Percentiles rank a stretch among this genome's conserved stretches.
Evolutionary conservation across 768 basidiomycete species (phyloP).

Genomic region (Tephrocybe sp.): DNA sequence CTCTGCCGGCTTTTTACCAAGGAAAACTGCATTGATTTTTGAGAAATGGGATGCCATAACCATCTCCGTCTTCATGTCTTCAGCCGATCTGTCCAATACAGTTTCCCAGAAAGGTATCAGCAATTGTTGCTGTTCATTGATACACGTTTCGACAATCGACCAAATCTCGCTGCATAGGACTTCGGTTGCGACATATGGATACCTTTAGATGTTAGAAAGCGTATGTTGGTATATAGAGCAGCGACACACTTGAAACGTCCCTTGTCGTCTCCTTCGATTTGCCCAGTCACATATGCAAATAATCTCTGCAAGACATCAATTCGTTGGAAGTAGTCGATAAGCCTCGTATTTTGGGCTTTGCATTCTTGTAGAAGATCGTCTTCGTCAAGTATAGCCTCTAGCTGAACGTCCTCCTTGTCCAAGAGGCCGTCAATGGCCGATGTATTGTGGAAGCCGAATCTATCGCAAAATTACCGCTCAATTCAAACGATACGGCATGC

Average conservation of each 20-base stretch:
- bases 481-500: constrained; percentile 30
- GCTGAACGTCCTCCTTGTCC: constrained; percentile 84
- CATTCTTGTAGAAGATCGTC: constrained; percentile 94
- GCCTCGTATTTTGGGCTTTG: constrained; percentile 89
- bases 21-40: constrained; percentile 88
- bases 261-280: constrained; percentile 79
- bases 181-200: constrained; percentile 91
- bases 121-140: constrained; percentile 68
- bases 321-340: constrained; percentile 85
- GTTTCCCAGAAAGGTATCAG: constrained; percentile 92
- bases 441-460: constrained; percentile 90
- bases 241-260: constrained; percentile 78
- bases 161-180: constrained; percentile 95
- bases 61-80: constrained; percentile 86
- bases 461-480: constrained; percentile 39
- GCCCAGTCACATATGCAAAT: constrained; percentile 83
- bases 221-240: not conserved
- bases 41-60: constrained; percentile 90
- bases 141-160: constrained; percentile 89
- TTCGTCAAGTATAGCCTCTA: constrained; percentile 92
- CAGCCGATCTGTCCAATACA: constrained; percentile 74
- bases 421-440: constrained; percentile 89
- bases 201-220: constrained; percentile 46
- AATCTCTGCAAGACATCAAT: constrained; percentile 79
- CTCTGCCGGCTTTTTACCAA: constrained; percentile 88